Evolutionary conservation across 192 early-diverging fungal genomes (phyloP).

Genomic region (Podila clonocystis): DNA sequence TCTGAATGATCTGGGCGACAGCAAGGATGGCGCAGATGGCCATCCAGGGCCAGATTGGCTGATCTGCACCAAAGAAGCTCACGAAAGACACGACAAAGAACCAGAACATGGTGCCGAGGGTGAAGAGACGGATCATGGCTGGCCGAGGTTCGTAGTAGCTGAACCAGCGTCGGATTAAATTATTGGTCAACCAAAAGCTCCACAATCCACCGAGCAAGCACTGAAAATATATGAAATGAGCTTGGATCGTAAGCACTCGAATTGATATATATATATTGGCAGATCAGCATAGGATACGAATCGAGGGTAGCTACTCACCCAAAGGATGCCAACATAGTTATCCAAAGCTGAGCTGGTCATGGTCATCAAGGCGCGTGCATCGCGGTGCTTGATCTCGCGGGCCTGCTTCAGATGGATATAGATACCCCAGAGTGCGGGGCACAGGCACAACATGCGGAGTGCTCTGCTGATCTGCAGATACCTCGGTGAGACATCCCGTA

Average conservation of each 20-base stretch:
- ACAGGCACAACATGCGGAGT: slow-evolving; percentile 38
- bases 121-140: slow-evolving; percentile 61
- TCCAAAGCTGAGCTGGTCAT: slow-evolving; percentile 50
- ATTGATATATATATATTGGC: too few relatives aligned
- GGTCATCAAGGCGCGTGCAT: slow-evolving; percentile 37
- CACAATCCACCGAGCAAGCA: slow-evolving; percentile 65
- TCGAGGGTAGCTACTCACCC: slow-evolving; percentile 1
- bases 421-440: slow-evolving; percentile 46
- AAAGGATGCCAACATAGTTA: slow-evolving; percentile 48
- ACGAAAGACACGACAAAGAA: slow-evolving; percentile 59
- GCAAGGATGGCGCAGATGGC: slow-evolving; percentile 57
- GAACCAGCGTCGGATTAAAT: slow-evolving; percentile 66
- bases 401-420: slow-evolving; percentile 48
- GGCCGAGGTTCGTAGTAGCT: slow-evolving; percentile 64
- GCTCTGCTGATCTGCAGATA: slow-evolving; percentile 28
- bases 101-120: slow-evolving; percentile 63
- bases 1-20: slow-evolving; percentile 54
- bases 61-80: slow-evolving; percentile 61
- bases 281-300: too few relatives aligned
- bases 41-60: slow-evolving; percentile 69
- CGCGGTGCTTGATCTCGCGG: slow-evolving; percentile 19
- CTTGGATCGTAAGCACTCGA: too few relatives aligned
- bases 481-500: slow-evolving; percentile 21
- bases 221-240: slow-evolving; percentile 24
- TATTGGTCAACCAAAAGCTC: slow-evolving; percentile 64